These are phyloP conservation scores for Musa beccarii DNA, from an alignment of 176 grass and related monocot species.

Conservation along the genomic window DNA sequence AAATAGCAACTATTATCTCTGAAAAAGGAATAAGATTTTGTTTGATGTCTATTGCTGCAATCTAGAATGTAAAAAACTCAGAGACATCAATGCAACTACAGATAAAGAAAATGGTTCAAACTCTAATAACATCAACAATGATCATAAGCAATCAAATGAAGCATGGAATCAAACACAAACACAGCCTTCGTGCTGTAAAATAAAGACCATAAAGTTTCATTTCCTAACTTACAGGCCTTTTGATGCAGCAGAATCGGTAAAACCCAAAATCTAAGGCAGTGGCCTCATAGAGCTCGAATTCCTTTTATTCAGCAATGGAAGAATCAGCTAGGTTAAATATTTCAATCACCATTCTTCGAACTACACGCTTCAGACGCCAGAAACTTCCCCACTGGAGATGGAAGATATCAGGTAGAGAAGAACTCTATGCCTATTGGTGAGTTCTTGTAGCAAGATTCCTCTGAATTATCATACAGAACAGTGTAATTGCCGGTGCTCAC, in stretches of 20 bases:
- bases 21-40: too few species aligned
- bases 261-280: not conserved
- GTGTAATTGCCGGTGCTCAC: conserved; percentile 57
- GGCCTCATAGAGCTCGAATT: not conserved
- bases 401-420: conserved; percentile 4
- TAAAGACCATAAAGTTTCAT: not conserved
- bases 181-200: not conserved
- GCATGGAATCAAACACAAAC: not conserved
- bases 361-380: conserved; percentile 14
- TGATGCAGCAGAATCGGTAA: not conserved
- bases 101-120: not conserved
- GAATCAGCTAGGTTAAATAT: not conserved
- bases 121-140: not conserved
- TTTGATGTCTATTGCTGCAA: too few species aligned
- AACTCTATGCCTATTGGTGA: not conserved
- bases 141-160: not conserved
- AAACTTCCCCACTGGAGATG: conserved; percentile 7
- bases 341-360: not conserved
- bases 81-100: not conserved
- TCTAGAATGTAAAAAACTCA: not conserved
- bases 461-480: conserved; percentile 33
- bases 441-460: conserved; percentile 36
- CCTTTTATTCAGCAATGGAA: not conserved
- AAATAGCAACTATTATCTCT: too few species aligned
- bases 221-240: not conserved